phyloP scores from a whole-genome alignment of 768 basidiomycete genomes.

The Polyporus arcularius region DNA sequence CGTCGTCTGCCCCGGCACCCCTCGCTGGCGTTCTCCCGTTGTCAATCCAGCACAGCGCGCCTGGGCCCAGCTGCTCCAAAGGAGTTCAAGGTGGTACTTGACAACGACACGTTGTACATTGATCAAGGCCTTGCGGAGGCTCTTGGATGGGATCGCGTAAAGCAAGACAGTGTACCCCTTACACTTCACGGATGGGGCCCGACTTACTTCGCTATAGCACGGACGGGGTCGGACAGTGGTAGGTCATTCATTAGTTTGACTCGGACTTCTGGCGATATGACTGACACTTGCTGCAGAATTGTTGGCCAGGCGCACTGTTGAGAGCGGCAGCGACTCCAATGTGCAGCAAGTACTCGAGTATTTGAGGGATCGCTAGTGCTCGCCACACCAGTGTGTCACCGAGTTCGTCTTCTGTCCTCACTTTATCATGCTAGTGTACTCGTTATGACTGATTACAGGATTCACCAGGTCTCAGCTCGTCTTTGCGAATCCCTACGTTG shows the following conservation, averaged over 20 bases:
- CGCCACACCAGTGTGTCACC: neutral
- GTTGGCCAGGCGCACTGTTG: constrained; percentile 7
- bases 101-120: constrained; percentile 24
- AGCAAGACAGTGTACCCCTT: constrained; percentile 3
- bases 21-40: too few species aligned
- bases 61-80: neutral
- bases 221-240: constrained; percentile 20
- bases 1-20: too few species aligned
- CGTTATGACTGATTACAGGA: too few species aligned
- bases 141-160: constrained; percentile 19
- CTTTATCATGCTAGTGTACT: neutral
- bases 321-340: constrained; percentile 4
- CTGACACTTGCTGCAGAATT: neutral
- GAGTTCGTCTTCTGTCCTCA: neutral
- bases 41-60: neutral
- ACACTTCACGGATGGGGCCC: constrained; percentile 20
- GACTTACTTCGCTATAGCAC: constrained; percentile 21
- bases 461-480: too few species aligned
- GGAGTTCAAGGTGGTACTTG: constrained; percentile 17
- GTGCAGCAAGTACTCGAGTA: constrained; percentile 6
- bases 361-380: constrained; percentile 3
- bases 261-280: neutral
- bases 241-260: neutral
- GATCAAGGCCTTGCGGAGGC: constrained; percentile 21
- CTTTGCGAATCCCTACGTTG: too few species aligned